These are phyloP conservation scores for Russula abietina DNA, from an alignment of 768 basidiomycete species.

Conservation along the genomic window DNA sequence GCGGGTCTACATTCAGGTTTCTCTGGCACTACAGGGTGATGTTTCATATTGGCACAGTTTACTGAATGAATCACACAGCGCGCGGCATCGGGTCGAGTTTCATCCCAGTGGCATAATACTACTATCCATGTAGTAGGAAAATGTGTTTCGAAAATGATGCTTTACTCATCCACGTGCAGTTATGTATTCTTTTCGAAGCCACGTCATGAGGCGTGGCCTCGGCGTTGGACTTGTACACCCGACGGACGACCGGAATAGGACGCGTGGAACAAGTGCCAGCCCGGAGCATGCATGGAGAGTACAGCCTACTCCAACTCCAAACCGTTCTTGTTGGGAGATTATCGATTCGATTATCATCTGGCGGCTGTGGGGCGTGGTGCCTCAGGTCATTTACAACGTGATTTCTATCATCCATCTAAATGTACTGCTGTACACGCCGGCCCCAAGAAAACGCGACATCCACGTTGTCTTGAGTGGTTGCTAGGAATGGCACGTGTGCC, in stretches of 20 bases:
- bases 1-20: neutral
- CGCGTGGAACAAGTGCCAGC: neutral
- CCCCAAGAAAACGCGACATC: neutral
- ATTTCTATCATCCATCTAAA: neutral
- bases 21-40: neutral
- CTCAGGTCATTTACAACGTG: neutral
- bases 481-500: neutral
- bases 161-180: neutral
- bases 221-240: neutral
- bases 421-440: neutral
- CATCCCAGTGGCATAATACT: neutral
- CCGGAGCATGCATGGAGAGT: neutral
- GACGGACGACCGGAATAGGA: neutral
- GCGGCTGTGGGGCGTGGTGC: neutral
- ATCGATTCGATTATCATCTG: neutral
- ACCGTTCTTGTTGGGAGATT: neutral
- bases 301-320: neutral
- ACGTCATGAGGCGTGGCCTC: neutral
- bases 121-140: neutral
- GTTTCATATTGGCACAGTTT: neutral
- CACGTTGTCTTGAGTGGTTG: constrained; percentile 3
- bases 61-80: neutral
- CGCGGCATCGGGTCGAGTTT: neutral
- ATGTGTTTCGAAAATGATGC: neutral
- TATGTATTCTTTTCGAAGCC: neutral